Conservation (phyloP, 2,329 filamentous ascomycete genomes). For the Calycina herbarum region DNA sequence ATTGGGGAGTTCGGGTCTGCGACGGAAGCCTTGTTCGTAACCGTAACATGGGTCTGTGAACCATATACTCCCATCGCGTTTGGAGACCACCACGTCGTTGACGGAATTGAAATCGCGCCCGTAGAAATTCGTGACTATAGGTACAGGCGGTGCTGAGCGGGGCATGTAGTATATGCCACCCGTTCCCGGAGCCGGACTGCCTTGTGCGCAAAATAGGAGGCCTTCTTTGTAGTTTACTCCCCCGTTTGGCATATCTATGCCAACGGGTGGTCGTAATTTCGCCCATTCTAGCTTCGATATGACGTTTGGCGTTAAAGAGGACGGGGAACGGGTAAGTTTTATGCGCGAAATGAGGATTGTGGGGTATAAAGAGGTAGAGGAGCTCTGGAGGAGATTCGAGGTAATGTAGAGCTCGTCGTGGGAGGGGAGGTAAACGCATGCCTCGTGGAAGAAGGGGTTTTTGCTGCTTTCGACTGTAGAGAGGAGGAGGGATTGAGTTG, state of each 20-base stretch:
- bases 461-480: constrained; percentile 42
- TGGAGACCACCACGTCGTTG: constrained; percentile 44
- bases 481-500: constrained; percentile 44
- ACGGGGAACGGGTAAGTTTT: constrained; percentile 38
- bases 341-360: constrained; percentile 48
- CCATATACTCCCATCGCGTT: constrained; percentile 45
- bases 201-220: constrained; percentile 47
- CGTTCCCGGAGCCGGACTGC: constrained; percentile 27
- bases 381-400: constrained; percentile 44
- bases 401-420: constrained; percentile 47
- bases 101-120: constrained; percentile 49
- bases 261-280: constrained; percentile 40
- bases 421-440: constrained; percentile 44
- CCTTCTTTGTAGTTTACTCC: constrained; percentile 44
- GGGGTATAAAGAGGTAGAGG: constrained; percentile 42
- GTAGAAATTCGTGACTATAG: constrained; percentile 46
- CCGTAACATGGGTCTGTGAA: constrained; percentile 51
- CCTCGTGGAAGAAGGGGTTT: constrained; percentile 49
- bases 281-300: constrained; percentile 34
- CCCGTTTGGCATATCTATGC: constrained; percentile 47
- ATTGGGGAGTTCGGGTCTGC: constrained; percentile 45
- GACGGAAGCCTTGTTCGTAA: constrained; percentile 47
- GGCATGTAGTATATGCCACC: constrained; percentile 37
- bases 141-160: constrained; percentile 21
- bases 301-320: constrained; percentile 6